Base-by-base conservation (phyloP, 495 filamentous ascomycete species). In the Massariosphaeria phaeospora region DNA sequence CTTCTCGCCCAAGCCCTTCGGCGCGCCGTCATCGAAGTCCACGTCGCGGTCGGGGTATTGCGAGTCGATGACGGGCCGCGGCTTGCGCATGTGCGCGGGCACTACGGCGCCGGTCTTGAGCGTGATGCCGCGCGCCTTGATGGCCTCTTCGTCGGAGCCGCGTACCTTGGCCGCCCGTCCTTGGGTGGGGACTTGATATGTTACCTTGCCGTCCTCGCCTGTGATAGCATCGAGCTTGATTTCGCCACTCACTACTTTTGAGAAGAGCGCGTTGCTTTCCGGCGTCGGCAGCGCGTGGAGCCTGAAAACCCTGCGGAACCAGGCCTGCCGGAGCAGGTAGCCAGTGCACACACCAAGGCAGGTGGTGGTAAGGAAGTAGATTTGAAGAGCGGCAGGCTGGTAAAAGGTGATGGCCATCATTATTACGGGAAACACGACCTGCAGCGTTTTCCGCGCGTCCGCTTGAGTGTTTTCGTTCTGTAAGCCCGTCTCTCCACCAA, bases 381-480 rank as follows among this genome's bases (percentile, higher is more conserved):
- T 69, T 63, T 90, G 85, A 5, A 95, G 59, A 6, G 74, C 79
- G 11, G 80, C 81, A 0, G 91, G 86, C 65, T 85, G 74, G 62
- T 70, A 82, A 3, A 73, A 62, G 39, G 86, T 84, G 61, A 90
- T 78, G 8, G 75, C 9, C 24, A 86, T 72, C 20, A 80, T 78
- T 1, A 91, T 8, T 0, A 74, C 65, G 9, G 89, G 84, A 4
- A 96, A 49, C 17, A 73, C 73, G 30, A 79, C 74, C 10, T 72
- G 50, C 61, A 95, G 69, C 0, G 71, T 44, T 49, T 79, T 77
- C 55, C 70, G 75, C 20, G 76, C 68, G n/a, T 56, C 66, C 2
- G 74, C 29, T 17, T 17, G 31, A 2, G 23, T 15, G 10, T 10
- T 29, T 42, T 40, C 25, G 12, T 26, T 53, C 15, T 9, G 1